A percentile compares a stretch with the other conserved stretches of the same genome.
Evolutionary conservation across 164 flowering plant species (phyloP).

Genomic region (Vitis riparia): DNA sequence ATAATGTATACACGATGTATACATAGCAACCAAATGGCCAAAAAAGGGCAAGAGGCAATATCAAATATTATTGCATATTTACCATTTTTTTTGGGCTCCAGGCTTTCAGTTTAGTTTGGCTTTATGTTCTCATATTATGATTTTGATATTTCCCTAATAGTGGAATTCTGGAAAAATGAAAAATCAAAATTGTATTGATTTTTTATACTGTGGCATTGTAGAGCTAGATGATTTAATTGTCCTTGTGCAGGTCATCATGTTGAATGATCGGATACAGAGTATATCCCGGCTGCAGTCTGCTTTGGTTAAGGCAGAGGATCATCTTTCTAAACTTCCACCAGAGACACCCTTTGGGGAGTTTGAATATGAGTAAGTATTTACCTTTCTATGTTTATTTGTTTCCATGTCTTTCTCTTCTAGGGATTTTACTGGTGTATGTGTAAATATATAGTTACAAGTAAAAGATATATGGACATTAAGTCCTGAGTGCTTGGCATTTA

Average conservation of each 20-base stretch:
- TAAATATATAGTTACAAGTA: background rate
- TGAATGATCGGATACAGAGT: constrained; percentile 83
- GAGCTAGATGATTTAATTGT: constrained; percentile 3
- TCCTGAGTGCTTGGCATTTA: background rate
- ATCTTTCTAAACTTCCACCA: constrained; percentile 62
- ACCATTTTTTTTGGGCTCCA: too few species aligned
- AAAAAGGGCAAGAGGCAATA: too few species aligned
- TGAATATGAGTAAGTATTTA: constrained; percentile 57
- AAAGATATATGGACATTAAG: background rate
- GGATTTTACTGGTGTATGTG: background rate
- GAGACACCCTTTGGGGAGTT: constrained; percentile 78
- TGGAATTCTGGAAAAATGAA: too few species aligned
- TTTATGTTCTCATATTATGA: too few species aligned
- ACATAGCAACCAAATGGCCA: too few species aligned
- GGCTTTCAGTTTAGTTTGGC: too few species aligned
- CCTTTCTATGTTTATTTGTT: background rate
- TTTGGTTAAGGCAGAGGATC: constrained; percentile 76
- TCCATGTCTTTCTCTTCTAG: background rate
- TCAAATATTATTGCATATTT: too few species aligned
- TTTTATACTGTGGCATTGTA: background rate
- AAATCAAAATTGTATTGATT: too few species aligned
- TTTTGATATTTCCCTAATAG: too few species aligned
- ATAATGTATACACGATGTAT: too few species aligned
- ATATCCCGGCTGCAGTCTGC: constrained; percentile 64
- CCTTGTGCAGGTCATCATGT: constrained; percentile 66